Conservation (phyloP, 352 stramenopile species). For the Phytophthora macrochlamydospora region DNA sequence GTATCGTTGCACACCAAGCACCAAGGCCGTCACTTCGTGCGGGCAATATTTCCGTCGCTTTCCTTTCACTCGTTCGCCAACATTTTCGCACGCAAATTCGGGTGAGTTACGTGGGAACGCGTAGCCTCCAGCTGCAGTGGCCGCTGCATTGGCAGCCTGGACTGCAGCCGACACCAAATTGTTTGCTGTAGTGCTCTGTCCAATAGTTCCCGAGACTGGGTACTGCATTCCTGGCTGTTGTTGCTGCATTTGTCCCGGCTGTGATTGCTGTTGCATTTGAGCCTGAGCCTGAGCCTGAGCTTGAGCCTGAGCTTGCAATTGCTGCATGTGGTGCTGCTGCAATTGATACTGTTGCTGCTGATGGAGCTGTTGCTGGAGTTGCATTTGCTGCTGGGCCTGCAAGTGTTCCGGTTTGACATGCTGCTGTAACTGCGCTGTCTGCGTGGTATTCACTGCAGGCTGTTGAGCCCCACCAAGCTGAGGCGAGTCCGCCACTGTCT, state of each 20-base stretch:
- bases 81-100: slow-evolving; percentile 83
- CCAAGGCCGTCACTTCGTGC: slow-evolving; percentile 82
- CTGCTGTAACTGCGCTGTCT: slow-evolving; percentile 23
- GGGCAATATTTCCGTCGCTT: slow-evolving; percentile 86
- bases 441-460: slow-evolving; percentile 20
- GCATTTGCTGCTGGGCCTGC: slow-evolving; percentile 30
- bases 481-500: slow-evolving; percentile 12
- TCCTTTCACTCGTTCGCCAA: slow-evolving; percentile 83
- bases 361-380: slow-evolving; percentile 29
- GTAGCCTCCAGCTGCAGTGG: slow-evolving; percentile 43
- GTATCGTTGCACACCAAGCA: slow-evolving; percentile 84
- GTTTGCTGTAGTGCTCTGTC: slow-evolving; percentile 35
- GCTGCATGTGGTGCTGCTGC: slow-evolving; percentile 23
- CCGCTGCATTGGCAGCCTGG: slow-evolving; percentile 43
- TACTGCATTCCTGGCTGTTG: slow-evolving; percentile 50
- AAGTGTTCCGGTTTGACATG: slow-evolving; percentile 36
- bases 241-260: slow-evolving; percentile 34
- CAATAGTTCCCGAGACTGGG: slow-evolving; percentile 30
- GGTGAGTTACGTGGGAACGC: slow-evolving; percentile 73
- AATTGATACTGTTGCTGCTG: slow-evolving; percentile 35
- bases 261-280: slow-evolving; percentile 39
- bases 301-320: slow-evolving; percentile 16
- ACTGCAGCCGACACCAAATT: slow-evolving; percentile 49
- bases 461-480: slow-evolving; percentile 11
- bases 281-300: slow-evolving; percentile 34